Evolutionary conservation across 805 yeast species (phyloP).

Genomic region (Yarrowia sp.): DNA sequence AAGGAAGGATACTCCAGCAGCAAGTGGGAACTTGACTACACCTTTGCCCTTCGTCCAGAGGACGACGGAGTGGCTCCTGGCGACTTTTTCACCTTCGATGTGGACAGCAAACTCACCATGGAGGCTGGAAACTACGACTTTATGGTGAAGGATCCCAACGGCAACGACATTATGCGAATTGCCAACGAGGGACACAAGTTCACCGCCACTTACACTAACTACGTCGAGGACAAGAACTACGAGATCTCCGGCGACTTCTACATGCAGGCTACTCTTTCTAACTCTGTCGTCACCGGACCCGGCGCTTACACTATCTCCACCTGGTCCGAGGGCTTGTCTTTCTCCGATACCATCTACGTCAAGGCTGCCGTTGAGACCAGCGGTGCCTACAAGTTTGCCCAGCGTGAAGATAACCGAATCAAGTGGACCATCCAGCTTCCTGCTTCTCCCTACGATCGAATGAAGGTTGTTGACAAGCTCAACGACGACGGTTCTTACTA

Average conservation of each 20-base stretch:
- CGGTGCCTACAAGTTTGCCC: background rate
- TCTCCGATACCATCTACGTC: background rate
- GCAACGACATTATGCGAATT: constrained; percentile 7
- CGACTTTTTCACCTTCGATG: background rate
- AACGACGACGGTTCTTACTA: background rate
- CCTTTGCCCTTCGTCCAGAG: background rate
- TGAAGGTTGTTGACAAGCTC: background rate
- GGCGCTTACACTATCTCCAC: background rate
- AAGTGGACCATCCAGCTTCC: constrained; percentile 11
- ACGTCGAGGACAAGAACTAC: background rate
- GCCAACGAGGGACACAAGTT: constrained; percentile 4
- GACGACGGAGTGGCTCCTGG: background rate
- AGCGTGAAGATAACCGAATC: constrained; percentile 10
- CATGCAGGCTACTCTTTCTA: background rate
- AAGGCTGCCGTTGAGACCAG: background rate
- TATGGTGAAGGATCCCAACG: constrained; percentile 3
- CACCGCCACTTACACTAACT: background rate
- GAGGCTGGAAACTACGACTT: background rate
- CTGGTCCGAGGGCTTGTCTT: background rate
- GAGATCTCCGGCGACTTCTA: background rate
- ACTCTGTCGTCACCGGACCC: background rate
- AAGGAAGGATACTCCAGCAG: background rate
- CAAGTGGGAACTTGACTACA: constrained; percentile 9
- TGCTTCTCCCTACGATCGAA: constrained; percentile 9
- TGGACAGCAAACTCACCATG: background rate